Conservation (phyloP, 108 stramenopile species). For the Licmophora abbreviata region DNA sequence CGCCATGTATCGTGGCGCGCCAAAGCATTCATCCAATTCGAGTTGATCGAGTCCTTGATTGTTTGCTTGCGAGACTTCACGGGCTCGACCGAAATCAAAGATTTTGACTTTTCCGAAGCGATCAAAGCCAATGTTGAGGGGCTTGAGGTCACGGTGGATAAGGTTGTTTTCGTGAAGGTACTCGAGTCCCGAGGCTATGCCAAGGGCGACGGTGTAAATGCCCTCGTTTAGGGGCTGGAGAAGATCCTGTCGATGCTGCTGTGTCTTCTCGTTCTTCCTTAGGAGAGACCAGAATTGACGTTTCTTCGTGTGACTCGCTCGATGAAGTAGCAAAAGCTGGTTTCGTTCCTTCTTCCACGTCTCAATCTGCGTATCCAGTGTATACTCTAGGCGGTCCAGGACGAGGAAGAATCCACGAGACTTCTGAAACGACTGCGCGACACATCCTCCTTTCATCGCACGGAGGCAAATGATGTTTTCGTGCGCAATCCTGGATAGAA, state of each 20-base stretch:
- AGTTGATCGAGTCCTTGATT: too few species aligned
- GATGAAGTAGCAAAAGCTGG: background rate
- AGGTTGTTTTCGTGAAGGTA: conserved; percentile 34
- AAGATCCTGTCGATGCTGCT: background rate
- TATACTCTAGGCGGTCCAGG: conserved; percentile 40
- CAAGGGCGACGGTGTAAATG: conserved; percentile 20
- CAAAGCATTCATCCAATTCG: conserved; percentile 8
- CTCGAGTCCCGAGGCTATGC: conserved; percentile 31
- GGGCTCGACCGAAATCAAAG: conserved; percentile 56
- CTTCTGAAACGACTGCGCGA: conserved; percentile 12
- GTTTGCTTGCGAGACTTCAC: conserved; percentile 14
- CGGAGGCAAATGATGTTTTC: conserved; percentile 22
- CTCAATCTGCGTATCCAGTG: conserved; percentile 34
- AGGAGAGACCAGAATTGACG: background rate
- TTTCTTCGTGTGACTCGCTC: background rate
- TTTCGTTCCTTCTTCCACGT: conserved; percentile 6
- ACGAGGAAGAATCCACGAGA: conserved; percentile 37
- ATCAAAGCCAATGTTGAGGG: conserved; percentile 46
- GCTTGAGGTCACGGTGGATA: conserved; percentile 46
- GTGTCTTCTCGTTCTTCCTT: background rate
- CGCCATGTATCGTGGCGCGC: conserved; percentile 36
- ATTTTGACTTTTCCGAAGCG: conserved; percentile 28
- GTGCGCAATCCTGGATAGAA: conserved; percentile 19
- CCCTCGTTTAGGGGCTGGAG: conserved; percentile 6
- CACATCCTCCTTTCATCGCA: conserved; percentile 6